Evolutionary conservation across 208 protist species (phyloP).

Genomic region (Phytomonas francai): DNA sequence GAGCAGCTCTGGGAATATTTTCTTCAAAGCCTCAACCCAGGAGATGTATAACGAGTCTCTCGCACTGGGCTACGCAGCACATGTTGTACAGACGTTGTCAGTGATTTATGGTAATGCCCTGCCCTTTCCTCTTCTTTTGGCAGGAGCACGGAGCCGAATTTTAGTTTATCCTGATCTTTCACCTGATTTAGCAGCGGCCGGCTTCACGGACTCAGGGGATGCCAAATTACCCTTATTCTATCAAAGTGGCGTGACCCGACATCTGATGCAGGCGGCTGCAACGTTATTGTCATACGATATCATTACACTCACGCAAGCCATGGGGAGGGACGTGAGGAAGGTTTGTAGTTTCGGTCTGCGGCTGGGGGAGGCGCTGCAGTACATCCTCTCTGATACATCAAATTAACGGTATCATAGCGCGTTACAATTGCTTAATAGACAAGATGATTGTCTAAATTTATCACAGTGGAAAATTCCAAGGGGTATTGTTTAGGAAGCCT

Average conservation of each 20-base stretch:
- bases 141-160: constrained; percentile 30
- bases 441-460: not conserved
- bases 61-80: constrained; percentile 43
- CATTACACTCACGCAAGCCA: constrained; percentile 24
- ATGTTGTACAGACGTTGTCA: constrained; percentile 41
- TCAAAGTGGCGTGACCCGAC: constrained; percentile 23
- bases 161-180: constrained; percentile 17
- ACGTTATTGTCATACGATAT: constrained; percentile 29
- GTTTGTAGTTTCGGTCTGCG: constrained; percentile 22
- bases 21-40: constrained; percentile 12
- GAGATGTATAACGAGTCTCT: constrained; percentile 39
- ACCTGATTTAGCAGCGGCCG: constrained; percentile 14
- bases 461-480: not conserved
- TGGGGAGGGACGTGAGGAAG: constrained; percentile 31
- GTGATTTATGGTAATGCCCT: constrained; percentile 46
- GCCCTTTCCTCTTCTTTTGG: constrained; percentile 50
- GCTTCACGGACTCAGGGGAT: constrained; percentile 19
- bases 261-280: constrained; percentile 42
- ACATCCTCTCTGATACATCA: constrained; percentile 26
- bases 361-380: constrained; percentile 15
- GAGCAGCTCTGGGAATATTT: not conserved
- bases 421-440: not conserved
- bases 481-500: not conserved
- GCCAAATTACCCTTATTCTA: constrained; percentile 35
- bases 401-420: not conserved